Percentiles rank a stretch among this genome's conserved stretches.
These are phyloP conservation scores for Cryomyces antarcticus DNA, from an alignment of 495 filamentous ascomycete genomes.

Conservation along the genomic window DNA sequence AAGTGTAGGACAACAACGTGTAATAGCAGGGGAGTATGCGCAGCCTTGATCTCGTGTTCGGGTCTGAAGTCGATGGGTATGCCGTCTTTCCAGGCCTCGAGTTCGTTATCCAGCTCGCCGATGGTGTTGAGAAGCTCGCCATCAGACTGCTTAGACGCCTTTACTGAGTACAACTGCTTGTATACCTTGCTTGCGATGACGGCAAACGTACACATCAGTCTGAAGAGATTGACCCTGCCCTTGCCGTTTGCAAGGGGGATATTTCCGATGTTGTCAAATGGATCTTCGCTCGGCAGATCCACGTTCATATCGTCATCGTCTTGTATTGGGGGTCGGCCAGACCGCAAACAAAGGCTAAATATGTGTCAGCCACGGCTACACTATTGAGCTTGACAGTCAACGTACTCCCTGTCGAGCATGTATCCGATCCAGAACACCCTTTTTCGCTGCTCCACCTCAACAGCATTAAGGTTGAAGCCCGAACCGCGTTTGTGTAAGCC, in stretches of 20 bases:
- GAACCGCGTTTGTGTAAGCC: conserved; percentile 85
- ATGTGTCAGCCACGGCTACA: too few relatives aligned
- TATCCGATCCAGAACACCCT: conserved; percentile 98
- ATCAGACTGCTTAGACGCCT: conserved; percentile 77
- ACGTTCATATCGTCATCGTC: conserved; percentile 99
- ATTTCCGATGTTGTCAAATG: conserved; percentile 77
- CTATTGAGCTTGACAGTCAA: not conserved
- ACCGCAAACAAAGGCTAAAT: conserved; percentile 59
- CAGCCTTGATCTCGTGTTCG: conserved; percentile 81
- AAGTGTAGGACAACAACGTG: conserved; percentile 90
- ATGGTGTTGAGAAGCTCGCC: conserved; percentile 91
- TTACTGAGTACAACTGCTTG: conserved; percentile 80
- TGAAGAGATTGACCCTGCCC: conserved; percentile 82
- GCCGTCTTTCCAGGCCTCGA: conserved; percentile 90
- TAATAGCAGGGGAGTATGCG: conserved; percentile 72
- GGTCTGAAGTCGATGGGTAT: conserved; percentile 89
- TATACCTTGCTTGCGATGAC: conserved; percentile 88
- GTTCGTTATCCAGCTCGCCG: conserved; percentile 77
- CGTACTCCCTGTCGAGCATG: conserved; percentile 76
- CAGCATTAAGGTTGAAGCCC: conserved; percentile 71
- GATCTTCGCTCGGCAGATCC: conserved; percentile 79
- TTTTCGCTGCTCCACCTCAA: conserved; percentile 88
- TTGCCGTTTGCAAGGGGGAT: conserved; percentile 81
- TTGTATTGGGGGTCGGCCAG: conserved; percentile 79
- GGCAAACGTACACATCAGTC: conserved; percentile 75